These are phyloP conservation scores for Myochromella boudieri DNA, from an alignment of 768 basidiomycete species.

Conservation along the genomic window DNA sequence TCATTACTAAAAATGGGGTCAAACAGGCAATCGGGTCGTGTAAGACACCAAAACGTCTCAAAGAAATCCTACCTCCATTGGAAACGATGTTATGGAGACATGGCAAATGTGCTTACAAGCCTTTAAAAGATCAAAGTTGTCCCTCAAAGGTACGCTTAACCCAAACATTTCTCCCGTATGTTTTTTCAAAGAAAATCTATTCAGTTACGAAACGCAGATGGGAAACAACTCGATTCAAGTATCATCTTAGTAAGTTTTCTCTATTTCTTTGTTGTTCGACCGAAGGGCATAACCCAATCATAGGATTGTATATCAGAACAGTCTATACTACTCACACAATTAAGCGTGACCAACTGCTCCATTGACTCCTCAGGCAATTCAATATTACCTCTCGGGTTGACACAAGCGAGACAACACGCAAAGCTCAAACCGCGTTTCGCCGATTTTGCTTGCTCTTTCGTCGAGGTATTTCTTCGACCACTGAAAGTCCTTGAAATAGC, in stretches of 20 bases:
- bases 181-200: neutral
- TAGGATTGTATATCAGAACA: slow-evolving; percentile 80
- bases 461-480: slow-evolving; percentile 48
- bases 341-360: slow-evolving; percentile 39
- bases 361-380: slow-evolving; percentile 52
- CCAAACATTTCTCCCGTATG: neutral
- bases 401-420: slow-evolving; percentile 44
- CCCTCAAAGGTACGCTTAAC: slow-evolving; percentile 64
- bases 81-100: slow-evolving; percentile 70
- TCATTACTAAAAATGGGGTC: neutral
- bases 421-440: slow-evolving; percentile 72
- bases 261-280: neutral
- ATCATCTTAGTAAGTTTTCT: slow-evolving; percentile 55
- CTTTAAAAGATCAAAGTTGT: slow-evolving; percentile 64
- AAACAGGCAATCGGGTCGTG: slow-evolving; percentile 39
- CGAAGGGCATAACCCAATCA: slow-evolving; percentile 1
- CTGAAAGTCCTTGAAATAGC: no score
- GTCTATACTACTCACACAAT: slow-evolving; percentile 58
- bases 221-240: slow-evolving; percentile 53
- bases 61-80: slow-evolving; percentile 48
- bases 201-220: slow-evolving; percentile 39
- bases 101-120: slow-evolving; percentile 65
- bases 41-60: slow-evolving; percentile 78
- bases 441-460: slow-evolving; percentile 68
- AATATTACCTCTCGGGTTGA: slow-evolving; percentile 42